Evolutionary conservation across 495 filamentous ascomycete species (phyloP).

Genomic region (Staphylotrichum longicolle): DNA sequence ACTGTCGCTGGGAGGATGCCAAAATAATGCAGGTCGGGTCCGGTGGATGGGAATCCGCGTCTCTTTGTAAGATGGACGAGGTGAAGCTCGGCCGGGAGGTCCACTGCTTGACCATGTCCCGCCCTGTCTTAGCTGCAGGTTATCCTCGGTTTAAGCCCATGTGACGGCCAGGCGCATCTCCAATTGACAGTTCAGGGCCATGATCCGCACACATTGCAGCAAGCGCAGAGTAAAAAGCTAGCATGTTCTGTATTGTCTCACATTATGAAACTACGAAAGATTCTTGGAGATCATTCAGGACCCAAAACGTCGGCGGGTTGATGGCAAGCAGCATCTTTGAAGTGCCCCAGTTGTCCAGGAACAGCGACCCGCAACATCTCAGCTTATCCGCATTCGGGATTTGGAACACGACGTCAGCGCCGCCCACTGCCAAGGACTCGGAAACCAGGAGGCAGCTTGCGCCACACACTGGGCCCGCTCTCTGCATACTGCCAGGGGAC

Average conservation of each 20-base stretch:
- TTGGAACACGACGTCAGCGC: slow-evolving; percentile 5
- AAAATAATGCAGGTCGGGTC: neutral
- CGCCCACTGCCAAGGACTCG: neutral
- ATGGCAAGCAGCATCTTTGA: too few relatives aligned
- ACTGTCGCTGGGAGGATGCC: neutral
- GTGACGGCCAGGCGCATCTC: neutral
- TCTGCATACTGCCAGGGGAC: neutral
- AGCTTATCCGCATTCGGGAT: neutral
- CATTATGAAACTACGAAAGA: too few relatives aligned
- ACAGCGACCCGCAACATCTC: too few relatives aligned
- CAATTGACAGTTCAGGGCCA: too few relatives aligned
- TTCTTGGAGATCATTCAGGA: too few relatives aligned
- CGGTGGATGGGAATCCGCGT: neutral
- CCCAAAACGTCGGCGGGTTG: too few relatives aligned
- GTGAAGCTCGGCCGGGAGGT: slow-evolving; percentile 11
- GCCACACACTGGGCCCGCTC: slow-evolving; percentile 9
- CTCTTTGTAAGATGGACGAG: too few relatives aligned
- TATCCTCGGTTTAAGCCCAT: slow-evolving; percentile 32
- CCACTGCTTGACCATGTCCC: neutral
- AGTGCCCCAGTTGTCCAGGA: too few relatives aligned
- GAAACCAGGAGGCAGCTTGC: slow-evolving; percentile 4
- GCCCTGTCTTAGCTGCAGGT: slow-evolving; percentile 16
- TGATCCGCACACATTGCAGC: too few relatives aligned
- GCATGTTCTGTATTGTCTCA: too few relatives aligned
- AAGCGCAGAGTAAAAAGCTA: too few relatives aligned